Evolutionary conservation across 2,329 filamentous ascomycete species (phyloP), one percentile per base, ranked within the genome.

Genomic region (Gnomoniopsis sp.): DNA sequence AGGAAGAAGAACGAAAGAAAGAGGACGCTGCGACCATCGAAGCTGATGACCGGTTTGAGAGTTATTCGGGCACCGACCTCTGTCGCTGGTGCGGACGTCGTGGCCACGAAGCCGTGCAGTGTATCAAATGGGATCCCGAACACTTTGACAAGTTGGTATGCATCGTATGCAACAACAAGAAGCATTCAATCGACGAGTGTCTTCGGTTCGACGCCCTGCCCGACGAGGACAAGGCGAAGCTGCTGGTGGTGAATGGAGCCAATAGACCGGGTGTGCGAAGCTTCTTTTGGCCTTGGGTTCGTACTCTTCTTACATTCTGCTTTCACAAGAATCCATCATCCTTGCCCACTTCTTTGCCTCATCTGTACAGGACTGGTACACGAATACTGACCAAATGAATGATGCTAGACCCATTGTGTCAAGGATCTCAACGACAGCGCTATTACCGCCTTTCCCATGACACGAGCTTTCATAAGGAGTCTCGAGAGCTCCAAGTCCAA

Each of bases 121-220:
- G 58, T 26, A 38, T 60, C 36, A 51, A 14, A 23, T 58, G 51
- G 55, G 55, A 55, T 33, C 48, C 43, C 7, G 15, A 19, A 10
- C 51, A 52, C 33, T 49, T 46, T 21, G 51, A 58, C 34, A 61
- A 61, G 59, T 30, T 44, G 47, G 48, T 49, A 8, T 61, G 51
- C 47, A 30, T 43, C 15, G 33, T 30, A 4, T 58, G 51, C 51
- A 55, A 61, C 48, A 61, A 55, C 51, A 41, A 19, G 2, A 17
- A 48, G n/a, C 51, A 55, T 41, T 1, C 4, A 12, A 23, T 61
- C 3, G 58, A 58, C 41, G 58, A 60, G 22, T 60, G 54, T 14
- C 26, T 22, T 21, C 22, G 14, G 19, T 60, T 60, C 51, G 30
- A 11, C 3, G n/a, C 14, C 2, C 33, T 51, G 47, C 0, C 12